These are phyloP conservation scores for Puccinia polysora DNA, from an alignment of 1,284 basidiomycete species.

Conservation along the genomic window DNA sequence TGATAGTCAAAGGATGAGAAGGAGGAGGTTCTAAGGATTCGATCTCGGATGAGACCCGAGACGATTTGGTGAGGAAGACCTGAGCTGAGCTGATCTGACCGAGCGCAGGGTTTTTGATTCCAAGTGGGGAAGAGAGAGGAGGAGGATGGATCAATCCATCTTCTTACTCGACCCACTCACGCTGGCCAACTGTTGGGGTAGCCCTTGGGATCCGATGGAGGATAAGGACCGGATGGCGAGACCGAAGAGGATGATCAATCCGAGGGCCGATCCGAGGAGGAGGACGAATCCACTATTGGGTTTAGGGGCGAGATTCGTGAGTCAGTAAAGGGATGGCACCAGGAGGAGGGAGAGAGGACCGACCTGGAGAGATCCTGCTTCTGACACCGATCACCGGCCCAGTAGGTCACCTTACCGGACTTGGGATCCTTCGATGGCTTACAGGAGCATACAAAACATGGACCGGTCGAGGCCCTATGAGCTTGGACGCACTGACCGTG, in stretches of 20 bases:
- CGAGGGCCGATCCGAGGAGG: slow-evolving; percentile 10
- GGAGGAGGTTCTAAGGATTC: too few relatives aligned
- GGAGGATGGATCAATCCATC: slow-evolving; percentile 11
- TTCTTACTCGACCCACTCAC: slow-evolving; percentile 25
- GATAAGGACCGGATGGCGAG: slow-evolving; percentile 13
- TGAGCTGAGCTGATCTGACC: too few relatives aligned
- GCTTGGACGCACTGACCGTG: slow-evolving; percentile 19
- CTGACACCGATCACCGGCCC: slow-evolving; percentile 28
- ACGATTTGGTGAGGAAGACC: too few relatives aligned
- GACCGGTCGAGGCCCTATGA: not conserved
- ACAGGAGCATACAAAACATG: slow-evolving; percentile 32
- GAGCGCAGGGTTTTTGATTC: too few relatives aligned
- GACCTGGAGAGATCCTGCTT: slow-evolving; percentile 37
- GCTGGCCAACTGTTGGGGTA: slow-evolving; percentile 25
- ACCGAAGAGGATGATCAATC: slow-evolving; percentile 3
- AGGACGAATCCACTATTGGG: slow-evolving; percentile 23
- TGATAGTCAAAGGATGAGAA: too few relatives aligned
- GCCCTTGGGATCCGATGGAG: slow-evolving; percentile 4
- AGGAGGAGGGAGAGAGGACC: not conserved
- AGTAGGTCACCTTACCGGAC: slow-evolving; percentile 7
- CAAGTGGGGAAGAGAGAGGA: not conserved
- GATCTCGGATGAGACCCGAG: too few relatives aligned
- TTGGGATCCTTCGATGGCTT: slow-evolving; percentile 10
- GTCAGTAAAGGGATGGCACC: not conserved
- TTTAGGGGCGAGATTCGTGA: not conserved